Evolutionary conservation across 108 stramenopile genomes (phyloP).

Genomic region (Cafeteria roenbergensis): DNA sequence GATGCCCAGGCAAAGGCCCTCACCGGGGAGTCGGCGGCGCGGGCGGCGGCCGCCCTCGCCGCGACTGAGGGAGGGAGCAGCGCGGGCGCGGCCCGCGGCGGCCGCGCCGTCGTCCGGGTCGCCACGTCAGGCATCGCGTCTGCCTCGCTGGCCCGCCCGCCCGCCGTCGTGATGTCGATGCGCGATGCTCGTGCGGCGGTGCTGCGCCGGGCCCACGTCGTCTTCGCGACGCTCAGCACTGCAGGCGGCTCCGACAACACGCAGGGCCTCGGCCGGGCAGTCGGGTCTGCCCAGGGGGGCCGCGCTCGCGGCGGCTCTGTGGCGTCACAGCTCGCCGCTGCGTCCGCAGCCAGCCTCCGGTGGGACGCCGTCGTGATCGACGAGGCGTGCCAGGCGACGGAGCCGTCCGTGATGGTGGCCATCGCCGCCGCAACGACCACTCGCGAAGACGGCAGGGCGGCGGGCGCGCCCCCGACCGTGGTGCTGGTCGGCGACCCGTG

Average conservation of each 20-base stretch:
- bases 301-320: conserved; percentile 78
- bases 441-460: conserved; percentile 48
- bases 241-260: conserved; percentile 54
- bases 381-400: conserved; percentile 80
- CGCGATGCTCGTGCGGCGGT: conserved; percentile 34
- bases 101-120: too few relatives aligned
- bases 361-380: conserved; percentile 79
- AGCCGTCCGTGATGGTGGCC: conserved; percentile 74
- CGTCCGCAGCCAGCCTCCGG: conserved; percentile 60
- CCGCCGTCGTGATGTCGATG: conserved; percentile 34
- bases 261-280: too few relatives aligned
- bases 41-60: too few relatives aligned
- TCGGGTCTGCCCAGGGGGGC: too few relatives aligned
- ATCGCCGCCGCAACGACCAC: conserved; percentile 37
- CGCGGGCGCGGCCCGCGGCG: too few relatives aligned
- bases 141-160: too few relatives aligned
- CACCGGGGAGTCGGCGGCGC: conserved; percentile 15
- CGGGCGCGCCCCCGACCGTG: conserved; percentile 44
- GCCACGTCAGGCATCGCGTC: too few relatives aligned
- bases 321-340: too few relatives aligned
- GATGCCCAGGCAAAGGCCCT: not conserved
- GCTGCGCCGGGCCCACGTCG: conserved; percentile 71
- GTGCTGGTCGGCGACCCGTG: conserved; percentile 91
- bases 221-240: conserved; percentile 84
- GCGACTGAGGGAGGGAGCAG: too few relatives aligned